Evolutionary conservation across 257 asterid genomes (phyloP), one percentile per base, ranked within the genome.

Genomic region (Thymus mandschuricus): DNA sequence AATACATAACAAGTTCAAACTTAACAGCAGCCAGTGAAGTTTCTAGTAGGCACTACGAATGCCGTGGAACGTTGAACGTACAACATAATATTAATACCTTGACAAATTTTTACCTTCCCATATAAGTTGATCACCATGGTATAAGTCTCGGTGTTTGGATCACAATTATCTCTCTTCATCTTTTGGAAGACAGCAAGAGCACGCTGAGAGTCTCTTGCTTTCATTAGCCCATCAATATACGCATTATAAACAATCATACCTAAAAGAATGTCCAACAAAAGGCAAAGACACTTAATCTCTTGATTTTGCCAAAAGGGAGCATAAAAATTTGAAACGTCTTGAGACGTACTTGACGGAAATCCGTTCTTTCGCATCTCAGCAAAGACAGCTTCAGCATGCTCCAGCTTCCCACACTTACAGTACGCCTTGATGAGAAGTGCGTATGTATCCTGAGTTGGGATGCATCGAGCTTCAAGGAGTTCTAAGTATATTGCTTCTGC

Each of bases 381-480:
- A 50, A 92, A 84, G 65, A 89, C 86, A 34, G 96, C 92, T 78
- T 89, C 94, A 29, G 91, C 92, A 41, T 82, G 86, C 64, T 85
- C 91, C 59, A 86, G 64, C 79, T 79, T 77, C 63, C 89, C 87
- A 67, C 88, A 77, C 79, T 77, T 82, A 72, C 96, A 84, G 68
- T 85, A 89, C 5, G 92, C 95, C 81, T 86, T 92, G 7, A 80
- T 38, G 8, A 92, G 97, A 76, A 92, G 88, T 30, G 98, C 96
- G 60, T 83, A 92, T 44, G 98, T 92, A 75, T 92, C 96, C 76
- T 92, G 88, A 15, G 98, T 92, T 1, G 97, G 97, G 62, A 92
- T 70, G 75, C 98, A 92, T 49, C 86, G 83, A 65, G 87, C 85
- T 72, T 92, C 90, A 6, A 85, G 79, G 60, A 92, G 98, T 46